These are phyloP conservation scores for Lichenothelia convexa DNA, from an alignment of 495 filamentous ascomycete species.

Conservation along the genomic window DNA sequence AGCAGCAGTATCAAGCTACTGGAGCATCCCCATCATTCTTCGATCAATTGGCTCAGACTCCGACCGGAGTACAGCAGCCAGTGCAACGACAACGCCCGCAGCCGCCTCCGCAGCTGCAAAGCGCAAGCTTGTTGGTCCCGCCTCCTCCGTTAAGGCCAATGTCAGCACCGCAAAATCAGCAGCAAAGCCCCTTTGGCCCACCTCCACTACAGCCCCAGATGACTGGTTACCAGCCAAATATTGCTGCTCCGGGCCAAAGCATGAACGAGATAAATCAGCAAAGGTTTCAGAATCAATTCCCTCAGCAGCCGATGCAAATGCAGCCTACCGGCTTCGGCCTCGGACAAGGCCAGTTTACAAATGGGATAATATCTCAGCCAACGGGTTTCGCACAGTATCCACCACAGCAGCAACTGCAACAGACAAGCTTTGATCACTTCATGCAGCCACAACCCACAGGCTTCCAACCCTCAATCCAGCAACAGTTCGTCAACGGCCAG, in stretches of 20 bases:
- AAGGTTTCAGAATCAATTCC: conserved; percentile 31
- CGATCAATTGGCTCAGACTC: conserved; percentile 27
- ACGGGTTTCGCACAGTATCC: conserved; percentile 7
- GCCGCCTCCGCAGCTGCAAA: conserved; percentile 41
- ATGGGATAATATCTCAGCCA: conserved; percentile 29
- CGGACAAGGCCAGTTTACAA: conserved; percentile 29
- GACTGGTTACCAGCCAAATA: conserved; percentile 42
- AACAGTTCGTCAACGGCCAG: conserved; percentile 25
- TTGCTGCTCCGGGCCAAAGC: conserved; percentile 60
- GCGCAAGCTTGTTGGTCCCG: conserved; percentile 48
- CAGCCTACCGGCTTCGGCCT: conserved; percentile 30
- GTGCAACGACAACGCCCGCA: conserved; percentile 51
- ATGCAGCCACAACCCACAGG: conserved; percentile 28
- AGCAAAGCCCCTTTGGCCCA: conserved; percentile 49
- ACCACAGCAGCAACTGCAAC: conserved; percentile 22
- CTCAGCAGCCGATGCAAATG: conserved; percentile 24
- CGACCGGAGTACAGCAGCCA: conserved; percentile 13
- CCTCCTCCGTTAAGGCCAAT: conserved; percentile 70
- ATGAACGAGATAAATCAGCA: conserved; percentile 52
- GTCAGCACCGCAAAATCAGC: conserved; percentile 75
- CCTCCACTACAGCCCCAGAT: conserved; percentile 69
- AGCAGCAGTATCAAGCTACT: conserved; percentile 26
- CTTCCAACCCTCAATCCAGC: conserved; percentile 26
- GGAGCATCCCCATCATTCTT: conserved; percentile 28
- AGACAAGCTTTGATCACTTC: conserved; percentile 32